A percentile compares a stretch with the other conserved stretches of the same genome.
These are phyloP conservation scores for Limonium bicolor DNA, from an alignment of 148 eudicot species.

Conservation along the genomic window DNA sequence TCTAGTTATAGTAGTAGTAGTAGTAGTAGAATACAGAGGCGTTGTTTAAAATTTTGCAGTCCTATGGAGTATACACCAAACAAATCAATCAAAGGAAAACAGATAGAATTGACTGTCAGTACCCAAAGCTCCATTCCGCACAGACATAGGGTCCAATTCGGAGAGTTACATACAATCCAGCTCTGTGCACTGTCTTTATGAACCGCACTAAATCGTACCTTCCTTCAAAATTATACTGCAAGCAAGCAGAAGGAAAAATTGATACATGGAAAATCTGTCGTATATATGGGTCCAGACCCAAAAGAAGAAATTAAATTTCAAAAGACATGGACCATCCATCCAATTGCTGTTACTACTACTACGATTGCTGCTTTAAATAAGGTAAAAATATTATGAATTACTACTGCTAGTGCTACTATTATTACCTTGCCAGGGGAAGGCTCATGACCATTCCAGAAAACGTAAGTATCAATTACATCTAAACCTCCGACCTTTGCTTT, in stretches of 20 bases:
- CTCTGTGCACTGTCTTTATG: conserved; percentile 19
- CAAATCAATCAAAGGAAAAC: neutral
- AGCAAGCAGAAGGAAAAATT: neutral
- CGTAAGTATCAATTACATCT: neutral
- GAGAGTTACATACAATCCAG: conserved; percentile 26
- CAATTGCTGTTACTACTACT: too few species aligned
- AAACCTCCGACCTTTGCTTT: neutral
- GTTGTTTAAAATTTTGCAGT: too few species aligned
- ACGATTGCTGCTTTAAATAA: neutral
- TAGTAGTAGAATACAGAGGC: too few species aligned
- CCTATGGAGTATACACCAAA: too few species aligned
- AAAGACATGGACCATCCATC: too few species aligned
- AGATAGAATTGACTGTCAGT: neutral
- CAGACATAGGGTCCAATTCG: conserved; percentile 46
- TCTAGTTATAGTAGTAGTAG: too few species aligned
- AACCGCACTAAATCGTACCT: conserved; percentile 24
- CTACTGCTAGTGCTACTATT: neutral
- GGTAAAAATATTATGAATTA: neutral
- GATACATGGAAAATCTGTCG: too few species aligned
- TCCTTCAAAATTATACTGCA: conserved; percentile 33
- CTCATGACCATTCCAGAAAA: neutral
- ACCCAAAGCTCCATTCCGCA: conserved; percentile 55
- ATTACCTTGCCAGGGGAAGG: neutral
- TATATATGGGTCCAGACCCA: too few species aligned
- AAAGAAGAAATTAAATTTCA: neutral